Percentiles rank a stretch among this genome's conserved stretches.
These are phyloP conservation scores for Suhomyces prunicola DNA, from an alignment of 805 yeast genomes.

Conservation along the genomic window DNA sequence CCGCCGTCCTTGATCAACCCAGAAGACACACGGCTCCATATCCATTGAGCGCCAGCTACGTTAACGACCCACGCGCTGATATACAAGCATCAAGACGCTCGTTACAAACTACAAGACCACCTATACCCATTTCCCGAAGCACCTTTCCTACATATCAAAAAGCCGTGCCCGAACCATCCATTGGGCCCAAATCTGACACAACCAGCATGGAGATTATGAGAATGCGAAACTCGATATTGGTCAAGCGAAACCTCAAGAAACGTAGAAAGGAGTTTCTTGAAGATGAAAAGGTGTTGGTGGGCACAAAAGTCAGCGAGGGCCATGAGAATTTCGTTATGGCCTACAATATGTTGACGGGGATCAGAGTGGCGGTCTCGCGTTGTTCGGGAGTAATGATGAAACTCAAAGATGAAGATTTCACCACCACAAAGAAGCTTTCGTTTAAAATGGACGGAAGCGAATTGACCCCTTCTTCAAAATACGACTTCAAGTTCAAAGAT, in stretches of 20 bases:
- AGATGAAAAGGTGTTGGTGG: constrained; percentile 63
- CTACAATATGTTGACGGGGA: constrained; percentile 96
- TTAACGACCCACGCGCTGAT: not conserved
- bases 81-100: constrained; percentile 3
- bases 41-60: not conserved
- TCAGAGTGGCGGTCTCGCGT: constrained; percentile 89
- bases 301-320: constrained; percentile 85
- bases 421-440: constrained; percentile 69
- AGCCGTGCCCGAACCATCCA: not conserved
- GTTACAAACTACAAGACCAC: constrained; percentile 1
- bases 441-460: constrained; percentile 87
- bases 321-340: constrained; percentile 93
- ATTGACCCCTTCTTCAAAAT: constrained; percentile 87
- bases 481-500: constrained; percentile 95
- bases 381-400: constrained; percentile 83
- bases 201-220: constrained; percentile 44
- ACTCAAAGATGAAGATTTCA: constrained; percentile 68
- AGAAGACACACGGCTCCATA: constrained; percentile 10
- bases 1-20: not conserved
- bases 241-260: constrained; percentile 42
- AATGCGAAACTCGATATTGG: constrained; percentile 47
- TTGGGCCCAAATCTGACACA: constrained; percentile 18
- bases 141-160: constrained; percentile 16
- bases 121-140: constrained; percentile 12
- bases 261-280: constrained; percentile 40